Percentiles rank a stretch among this genome's conserved stretches.
phyloP scores from a whole-genome alignment of 164 flowering plant species.

The Dillenia suffruticosa region DNA sequence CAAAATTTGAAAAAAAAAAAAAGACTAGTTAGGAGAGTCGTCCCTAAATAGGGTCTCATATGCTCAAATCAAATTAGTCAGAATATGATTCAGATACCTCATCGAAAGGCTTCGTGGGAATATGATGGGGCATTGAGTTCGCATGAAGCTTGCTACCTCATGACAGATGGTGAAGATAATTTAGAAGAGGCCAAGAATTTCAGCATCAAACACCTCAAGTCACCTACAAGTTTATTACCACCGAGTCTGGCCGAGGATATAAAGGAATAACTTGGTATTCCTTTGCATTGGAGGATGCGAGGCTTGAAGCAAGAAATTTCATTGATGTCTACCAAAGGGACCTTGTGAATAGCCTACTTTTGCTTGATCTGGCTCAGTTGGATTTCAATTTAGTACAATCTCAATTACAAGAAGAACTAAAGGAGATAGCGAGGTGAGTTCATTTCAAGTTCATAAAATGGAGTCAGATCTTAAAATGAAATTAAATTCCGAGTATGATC shows the following conservation, averaged over 20 bases:
- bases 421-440: conserved; percentile 15
- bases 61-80: too few relatives aligned
- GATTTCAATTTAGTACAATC: conserved; percentile 28
- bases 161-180: conserved; percentile 13
- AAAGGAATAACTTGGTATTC: conserved; percentile 13
- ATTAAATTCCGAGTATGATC: too few relatives aligned
- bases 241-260: not conserved
- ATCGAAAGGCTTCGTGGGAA: conserved; percentile 7
- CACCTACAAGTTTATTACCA: not conserved
- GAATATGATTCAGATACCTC: too few relatives aligned
- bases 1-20: too few relatives aligned
- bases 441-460: not conserved
- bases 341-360: not conserved
- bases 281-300: conserved; percentile 22
- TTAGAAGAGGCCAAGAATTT: conserved; percentile 26
- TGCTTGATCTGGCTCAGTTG: conserved; percentile 24
- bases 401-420: conserved; percentile 16
- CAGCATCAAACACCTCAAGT: conserved; percentile 1
- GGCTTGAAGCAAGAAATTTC: conserved; percentile 16
- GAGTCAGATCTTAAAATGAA: too few relatives aligned
- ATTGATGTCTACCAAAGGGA: conserved; percentile 12
- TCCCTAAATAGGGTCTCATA: too few relatives aligned
- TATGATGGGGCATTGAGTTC: conserved; percentile 17
- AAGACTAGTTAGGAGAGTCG: too few relatives aligned
- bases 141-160: conserved; percentile 27